Conservation (phyloP, 1,139 yeast genomes). For the Blastobotrys raffinosifermentans region DNA sequence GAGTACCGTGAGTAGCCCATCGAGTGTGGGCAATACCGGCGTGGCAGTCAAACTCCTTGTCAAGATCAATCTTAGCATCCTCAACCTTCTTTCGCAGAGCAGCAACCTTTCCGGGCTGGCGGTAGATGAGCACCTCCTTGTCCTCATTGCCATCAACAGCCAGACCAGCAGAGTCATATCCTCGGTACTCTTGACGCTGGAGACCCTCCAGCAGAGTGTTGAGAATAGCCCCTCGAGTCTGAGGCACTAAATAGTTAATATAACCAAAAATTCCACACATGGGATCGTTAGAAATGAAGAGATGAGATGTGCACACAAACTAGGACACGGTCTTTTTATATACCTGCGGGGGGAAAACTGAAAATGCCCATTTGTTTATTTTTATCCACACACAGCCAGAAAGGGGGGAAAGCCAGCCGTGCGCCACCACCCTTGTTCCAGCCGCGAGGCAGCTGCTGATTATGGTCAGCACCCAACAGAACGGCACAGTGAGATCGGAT, state of each 20-base stretch:
- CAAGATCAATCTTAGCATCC: slow-evolving; percentile 41
- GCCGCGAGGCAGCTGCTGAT: too few relatives aligned
- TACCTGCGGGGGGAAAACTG: too few relatives aligned
- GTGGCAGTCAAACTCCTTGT: slow-evolving; percentile 73
- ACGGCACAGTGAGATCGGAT: too few relatives aligned
- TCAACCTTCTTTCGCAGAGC: slow-evolving; percentile 68
- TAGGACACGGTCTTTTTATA: too few relatives aligned
- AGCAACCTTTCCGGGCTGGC: slow-evolving; percentile 88
- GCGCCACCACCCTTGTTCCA: too few relatives aligned
- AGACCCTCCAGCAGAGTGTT: slow-evolving; percentile 88
- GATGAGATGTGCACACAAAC: too few relatives aligned
- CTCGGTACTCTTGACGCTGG: slow-evolving; percentile 92
- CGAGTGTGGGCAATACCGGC: slow-evolving; percentile 98
- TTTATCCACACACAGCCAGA: too few relatives aligned
- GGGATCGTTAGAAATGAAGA: too few relatives aligned
- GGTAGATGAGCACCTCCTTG: slow-evolving; percentile 55
- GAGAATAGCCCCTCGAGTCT: slow-evolving; percentile 85
- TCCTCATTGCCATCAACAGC: slow-evolving; percentile 80
- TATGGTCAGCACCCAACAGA: too few relatives aligned
- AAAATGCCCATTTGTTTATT: too few relatives aligned
- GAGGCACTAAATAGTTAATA: slow-evolving; percentile 90
- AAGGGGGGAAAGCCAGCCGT: too few relatives aligned
- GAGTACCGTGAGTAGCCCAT: slow-evolving; percentile 99
- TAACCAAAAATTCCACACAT: slow-evolving; percentile 99
- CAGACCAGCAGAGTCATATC: slow-evolving; percentile 95